A percentile compares a stretch with the other conserved stretches of the same genome.
Evolutionary conservation across 805 yeast genomes (phyloP).

Genomic region (Yarrowia sp.): DNA sequence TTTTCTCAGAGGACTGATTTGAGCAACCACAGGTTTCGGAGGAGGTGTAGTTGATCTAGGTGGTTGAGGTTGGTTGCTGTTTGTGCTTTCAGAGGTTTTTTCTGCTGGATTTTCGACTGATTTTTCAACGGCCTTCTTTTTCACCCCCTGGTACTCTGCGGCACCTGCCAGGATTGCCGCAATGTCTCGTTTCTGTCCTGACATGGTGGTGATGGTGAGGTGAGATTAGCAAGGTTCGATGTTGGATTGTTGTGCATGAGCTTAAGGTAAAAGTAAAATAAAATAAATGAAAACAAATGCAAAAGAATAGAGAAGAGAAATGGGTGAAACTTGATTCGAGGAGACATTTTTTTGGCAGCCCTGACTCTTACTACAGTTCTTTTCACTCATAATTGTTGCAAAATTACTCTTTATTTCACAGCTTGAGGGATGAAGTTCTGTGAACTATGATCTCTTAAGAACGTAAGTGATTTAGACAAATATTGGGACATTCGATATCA

Average conservation of each 20-base stretch:
- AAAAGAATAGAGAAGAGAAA: too few relatives aligned
- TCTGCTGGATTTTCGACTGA: background rate
- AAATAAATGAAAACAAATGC: too few relatives aligned
- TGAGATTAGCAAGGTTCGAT: background rate
- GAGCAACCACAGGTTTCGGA: slow-evolving; percentile 1
- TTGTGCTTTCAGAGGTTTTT: background rate
- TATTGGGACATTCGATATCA: too few relatives aligned
- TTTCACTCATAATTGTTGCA: too few relatives aligned
- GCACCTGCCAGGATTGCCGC: slow-evolving; percentile 17
- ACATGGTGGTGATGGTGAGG: background rate
- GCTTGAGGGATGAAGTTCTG: too few relatives aligned
- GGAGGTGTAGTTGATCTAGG: slow-evolving; percentile 4
- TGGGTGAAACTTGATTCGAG: too few relatives aligned
- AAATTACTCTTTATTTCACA: too few relatives aligned
- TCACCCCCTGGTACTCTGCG: slow-evolving; percentile 12
- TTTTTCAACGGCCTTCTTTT: background rate
- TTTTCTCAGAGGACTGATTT: slow-evolving; percentile 17
- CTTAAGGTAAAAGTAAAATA: too few relatives aligned
- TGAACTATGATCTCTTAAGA: too few relatives aligned
- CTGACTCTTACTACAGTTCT: too few relatives aligned
- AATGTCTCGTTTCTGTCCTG: slow-evolving; percentile 26
- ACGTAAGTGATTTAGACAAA: too few relatives aligned
- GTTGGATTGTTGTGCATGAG: background rate
- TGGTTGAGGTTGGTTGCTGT: background rate
- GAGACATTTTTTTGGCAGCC: too few relatives aligned